Base-by-base conservation (phyloP, 345 rosid species). In the Laguncularia racemosa region DNA sequence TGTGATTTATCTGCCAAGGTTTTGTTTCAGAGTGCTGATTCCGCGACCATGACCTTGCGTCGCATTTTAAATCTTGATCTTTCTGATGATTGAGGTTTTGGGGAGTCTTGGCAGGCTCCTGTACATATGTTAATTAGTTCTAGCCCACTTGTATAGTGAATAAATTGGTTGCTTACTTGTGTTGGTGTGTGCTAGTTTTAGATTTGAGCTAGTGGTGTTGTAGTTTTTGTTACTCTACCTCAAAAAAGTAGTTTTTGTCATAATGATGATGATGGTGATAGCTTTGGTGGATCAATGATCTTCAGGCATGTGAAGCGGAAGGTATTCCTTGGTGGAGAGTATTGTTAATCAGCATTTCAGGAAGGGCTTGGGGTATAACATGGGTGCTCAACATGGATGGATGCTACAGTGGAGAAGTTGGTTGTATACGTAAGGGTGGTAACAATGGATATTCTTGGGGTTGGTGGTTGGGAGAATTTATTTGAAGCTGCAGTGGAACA, bases 41-140 rank as follows among this genome's bases (percentile, higher is more conserved):
- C 85, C 55, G 99, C 99, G 47, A 89, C 99, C 5, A 62, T 67
- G 85, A 85, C 84, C 19, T 73, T 93, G 65, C 89, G 99, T 68
- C 99, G 92, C 78, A 84, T 93, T 71, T 96, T 93, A 70, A 87
- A 93, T 61, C 90, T 93, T 66, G 91, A 93, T 57, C 54, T 61
- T 61, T 73, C 67, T 0, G 86, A 87, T 66, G 76, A 82, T 17
- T 82, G 86, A 78, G 56, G 67, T n/a, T 14, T 59, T n/a, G 60
- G 76, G 79, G 65, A 79, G 63, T 12, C 61, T 18, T 40, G 53
- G 44, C 4, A 19, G 16, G 76, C 78, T 70, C 74, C 75, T 70
- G 82, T 79, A 82, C 57, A 79, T 79, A 78, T 44, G 59, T 61
- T 79, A 78, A 86, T 50, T 72, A 84, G 86, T 84, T 68, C 62